Evolutionary conservation across 106 monocot species (phyloP).

Genomic region (Ottelia alismoides): DNA sequence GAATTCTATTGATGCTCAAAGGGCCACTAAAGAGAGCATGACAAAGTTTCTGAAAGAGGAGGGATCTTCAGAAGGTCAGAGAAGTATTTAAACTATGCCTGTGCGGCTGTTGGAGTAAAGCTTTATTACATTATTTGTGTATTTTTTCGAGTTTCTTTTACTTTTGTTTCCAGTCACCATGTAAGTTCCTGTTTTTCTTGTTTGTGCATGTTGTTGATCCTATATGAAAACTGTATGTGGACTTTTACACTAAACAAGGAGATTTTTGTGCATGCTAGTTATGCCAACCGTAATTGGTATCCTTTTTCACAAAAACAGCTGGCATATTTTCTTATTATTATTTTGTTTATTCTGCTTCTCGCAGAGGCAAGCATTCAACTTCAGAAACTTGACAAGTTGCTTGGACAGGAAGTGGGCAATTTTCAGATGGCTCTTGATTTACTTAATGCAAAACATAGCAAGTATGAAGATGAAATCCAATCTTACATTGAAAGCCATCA

Average conservation of each 20-base stretch:
- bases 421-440: conserved; percentile 40
- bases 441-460: conserved; percentile 53
- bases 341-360: conserved; percentile 7
- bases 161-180: background rate
- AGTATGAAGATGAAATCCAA: conserved; percentile 51
- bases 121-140: background rate
- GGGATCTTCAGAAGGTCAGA: conserved; percentile 60
- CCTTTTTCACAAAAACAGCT: no score
- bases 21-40: conserved; percentile 51
- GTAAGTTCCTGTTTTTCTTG: no score
- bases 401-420: conserved; percentile 46
- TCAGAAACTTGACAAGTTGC: conserved; percentile 41
- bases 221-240: no score
- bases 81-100: background rate
- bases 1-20: conserved; percentile 38
- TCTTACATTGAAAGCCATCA: conserved; percentile 29
- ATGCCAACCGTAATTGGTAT: no score
- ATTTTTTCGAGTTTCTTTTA: background rate
- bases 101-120: background rate
- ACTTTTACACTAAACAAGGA: no score
- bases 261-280: no score
- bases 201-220: no score
- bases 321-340: no score
- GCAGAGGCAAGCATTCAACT: conserved; percentile 59
- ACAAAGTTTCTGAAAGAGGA: conserved; percentile 29